These are phyloP conservation scores for Malassezia caprae DNA, from an alignment of 1,284 basidiomycete genomes.

Conservation along the genomic window DNA sequence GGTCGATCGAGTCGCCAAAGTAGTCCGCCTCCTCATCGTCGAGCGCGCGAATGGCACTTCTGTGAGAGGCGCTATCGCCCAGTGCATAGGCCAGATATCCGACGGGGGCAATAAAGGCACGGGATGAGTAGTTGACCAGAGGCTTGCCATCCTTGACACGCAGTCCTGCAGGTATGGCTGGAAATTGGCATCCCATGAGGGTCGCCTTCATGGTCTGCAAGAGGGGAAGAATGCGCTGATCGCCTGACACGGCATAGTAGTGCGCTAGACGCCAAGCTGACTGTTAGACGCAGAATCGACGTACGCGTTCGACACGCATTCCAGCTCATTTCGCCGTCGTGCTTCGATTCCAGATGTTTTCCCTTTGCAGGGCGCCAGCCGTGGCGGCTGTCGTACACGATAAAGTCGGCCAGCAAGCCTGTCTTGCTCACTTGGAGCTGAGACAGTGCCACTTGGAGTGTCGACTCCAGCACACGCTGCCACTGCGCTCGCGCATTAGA, in stretches of 20 bases:
- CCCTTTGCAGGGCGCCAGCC: slow-evolving; percentile 23
- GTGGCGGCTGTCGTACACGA: slow-evolving; percentile 16
- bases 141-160: slow-evolving; percentile 17
- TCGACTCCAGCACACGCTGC: slow-evolving; percentile 27
- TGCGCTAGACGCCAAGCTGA: slow-evolving; percentile 34
- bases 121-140: slow-evolving; percentile 30
- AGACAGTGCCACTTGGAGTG: slow-evolving; percentile 19
- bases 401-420: slow-evolving; percentile 35
- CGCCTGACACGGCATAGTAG: slow-evolving; percentile 32
- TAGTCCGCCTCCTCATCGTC: slow-evolving; percentile 22
- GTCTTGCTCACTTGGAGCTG: slow-evolving; percentile 7
- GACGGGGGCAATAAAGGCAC: slow-evolving; percentile 37
- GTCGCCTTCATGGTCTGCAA: slow-evolving; percentile 26
- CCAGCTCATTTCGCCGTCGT: slow-evolving; percentile 37
- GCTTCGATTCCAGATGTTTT: slow-evolving; percentile 29
- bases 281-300: not conserved
- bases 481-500: slow-evolving; percentile 19
- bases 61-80: slow-evolving; percentile 22
- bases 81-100: slow-evolving; percentile 32
- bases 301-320: slow-evolving; percentile 37
- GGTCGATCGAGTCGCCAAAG: slow-evolving; percentile 40
- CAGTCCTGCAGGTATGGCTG: slow-evolving; percentile 31
- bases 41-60: slow-evolving; percentile 22
- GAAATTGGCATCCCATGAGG: slow-evolving; percentile 20
- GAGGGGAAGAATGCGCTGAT: slow-evolving; percentile 26